A percentile compares a stretch with the other conserved stretches of the same genome.
Conservation (phyloP, 2,329 filamentous ascomycete species). For the Xylariales sp. region DNA sequence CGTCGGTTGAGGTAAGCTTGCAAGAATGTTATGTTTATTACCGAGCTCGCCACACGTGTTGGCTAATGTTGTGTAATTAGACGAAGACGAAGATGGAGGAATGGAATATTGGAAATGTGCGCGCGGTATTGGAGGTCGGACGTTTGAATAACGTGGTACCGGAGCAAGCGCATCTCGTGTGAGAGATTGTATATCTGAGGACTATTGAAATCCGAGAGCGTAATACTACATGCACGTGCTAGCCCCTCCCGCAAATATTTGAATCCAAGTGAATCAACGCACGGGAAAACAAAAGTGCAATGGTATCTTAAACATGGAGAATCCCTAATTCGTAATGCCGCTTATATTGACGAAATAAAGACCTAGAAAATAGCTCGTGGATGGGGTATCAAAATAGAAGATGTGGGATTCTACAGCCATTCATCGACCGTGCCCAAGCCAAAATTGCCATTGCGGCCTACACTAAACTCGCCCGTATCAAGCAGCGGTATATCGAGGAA, state of each 20-base stretch:
- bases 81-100: slow-evolving; percentile 76
- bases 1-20: slow-evolving; percentile 66
- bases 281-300: no score
- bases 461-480: neutral
- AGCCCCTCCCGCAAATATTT: no score
- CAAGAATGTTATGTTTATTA: neutral
- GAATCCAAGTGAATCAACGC: no score
- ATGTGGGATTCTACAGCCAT: neutral
- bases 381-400: neutral
- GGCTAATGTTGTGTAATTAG: slow-evolving; percentile 45
- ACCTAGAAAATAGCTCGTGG: no score
- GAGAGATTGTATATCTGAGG: neutral
- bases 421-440: slow-evolving; percentile 5
- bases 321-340: no score
- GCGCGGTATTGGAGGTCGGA: slow-evolving; percentile 1
- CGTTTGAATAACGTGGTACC: slow-evolving; percentile 10
- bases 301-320: no score
- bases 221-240: no score
- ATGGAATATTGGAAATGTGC: slow-evolving; percentile 29
- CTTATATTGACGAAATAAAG: no score
- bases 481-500: slow-evolving; percentile 4
- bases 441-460: slow-evolving; percentile 4
- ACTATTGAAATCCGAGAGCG: no score
- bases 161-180: neutral
- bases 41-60: no score